phyloP scores from a whole-genome alignment of 108 stramenopile genomes.

The Conticribra weissflogii region DNA sequence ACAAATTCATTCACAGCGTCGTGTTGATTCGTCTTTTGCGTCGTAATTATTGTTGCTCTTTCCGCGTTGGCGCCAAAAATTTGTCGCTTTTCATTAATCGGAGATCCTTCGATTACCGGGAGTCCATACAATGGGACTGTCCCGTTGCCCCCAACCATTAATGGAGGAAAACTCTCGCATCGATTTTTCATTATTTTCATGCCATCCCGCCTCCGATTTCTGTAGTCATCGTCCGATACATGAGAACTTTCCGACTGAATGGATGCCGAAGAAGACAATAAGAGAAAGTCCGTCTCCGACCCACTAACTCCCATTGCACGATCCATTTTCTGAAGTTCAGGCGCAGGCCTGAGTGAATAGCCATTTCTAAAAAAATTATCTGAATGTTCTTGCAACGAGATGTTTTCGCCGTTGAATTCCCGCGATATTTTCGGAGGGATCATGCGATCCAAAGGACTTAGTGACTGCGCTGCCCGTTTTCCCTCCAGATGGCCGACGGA shows the following conservation, averaged over 20 bases:
- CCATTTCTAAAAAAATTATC: constrained; percentile 1
- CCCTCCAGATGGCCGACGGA: neutral
- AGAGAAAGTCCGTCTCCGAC: constrained; percentile 7
- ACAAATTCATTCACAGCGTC: constrained; percentile 21
- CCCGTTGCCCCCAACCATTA: neutral
- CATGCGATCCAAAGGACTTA: too few relatives aligned
- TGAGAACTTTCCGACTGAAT: neutral
- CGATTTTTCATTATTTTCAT: neutral
- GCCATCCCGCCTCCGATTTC: neutral
- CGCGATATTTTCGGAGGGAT: neutral
- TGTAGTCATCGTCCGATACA: constrained; percentile 5
- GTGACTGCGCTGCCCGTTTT: neutral
- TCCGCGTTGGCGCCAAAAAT: neutral
- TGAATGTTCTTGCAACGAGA: constrained; percentile 1
- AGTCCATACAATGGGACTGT: neutral
- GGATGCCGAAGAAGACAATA: neutral
- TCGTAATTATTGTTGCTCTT: neutral
- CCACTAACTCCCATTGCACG: neutral
- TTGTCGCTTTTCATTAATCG: neutral
- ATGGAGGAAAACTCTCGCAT: neutral
- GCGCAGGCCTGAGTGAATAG: neutral
- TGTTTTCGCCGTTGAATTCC: too few relatives aligned
- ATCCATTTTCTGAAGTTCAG: constrained; percentile 27
- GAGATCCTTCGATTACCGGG: neutral
- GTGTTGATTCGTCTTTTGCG: neutral